These are phyloP conservation scores for Coprinopsis strossmayeri DNA, from an alignment of 768 basidiomycete genomes.

Conservation along the genomic window DNA sequence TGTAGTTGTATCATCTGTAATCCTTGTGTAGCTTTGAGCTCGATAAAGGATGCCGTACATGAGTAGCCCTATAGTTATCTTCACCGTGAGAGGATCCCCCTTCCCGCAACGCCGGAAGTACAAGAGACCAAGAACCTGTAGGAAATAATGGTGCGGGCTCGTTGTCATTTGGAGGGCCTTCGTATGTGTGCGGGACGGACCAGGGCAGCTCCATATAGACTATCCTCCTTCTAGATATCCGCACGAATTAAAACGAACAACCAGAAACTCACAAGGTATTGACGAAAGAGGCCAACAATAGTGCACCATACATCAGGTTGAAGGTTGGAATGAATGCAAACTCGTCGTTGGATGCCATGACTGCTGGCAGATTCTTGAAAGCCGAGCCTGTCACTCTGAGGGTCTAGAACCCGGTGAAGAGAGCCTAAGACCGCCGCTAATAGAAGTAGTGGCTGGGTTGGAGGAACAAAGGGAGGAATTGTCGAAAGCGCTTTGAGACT, in stretches of 20 bases:
- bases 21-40: background rate
- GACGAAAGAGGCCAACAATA: constrained; percentile 5
- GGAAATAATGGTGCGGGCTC: no score
- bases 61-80: constrained; percentile 2
- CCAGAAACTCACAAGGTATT: constrained; percentile 9
- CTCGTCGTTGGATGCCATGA: background rate
- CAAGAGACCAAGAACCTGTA: constrained; percentile 4
- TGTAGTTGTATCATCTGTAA: background rate
- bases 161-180: background rate
- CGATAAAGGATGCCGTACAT: background rate
- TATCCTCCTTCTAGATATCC: background rate
- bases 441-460: no score
- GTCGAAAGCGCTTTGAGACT: no score
- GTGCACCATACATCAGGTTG: constrained; percentile 7
- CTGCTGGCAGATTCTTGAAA: no score
- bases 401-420: no score
- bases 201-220: constrained; percentile 6
- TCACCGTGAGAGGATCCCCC: background rate
- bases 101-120: constrained; percentile 4
- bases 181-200: background rate
- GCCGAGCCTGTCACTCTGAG: no score
- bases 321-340: constrained; percentile 5
- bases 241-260: background rate
- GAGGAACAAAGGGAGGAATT: no score
- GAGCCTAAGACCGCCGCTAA: no score